Evolutionary conservation across 2,329 filamentous ascomycete genomes (phyloP), one percentile per base, ranked within the genome.

Genomic region (Nothophaeocryptopus gaeumannii): DNA sequence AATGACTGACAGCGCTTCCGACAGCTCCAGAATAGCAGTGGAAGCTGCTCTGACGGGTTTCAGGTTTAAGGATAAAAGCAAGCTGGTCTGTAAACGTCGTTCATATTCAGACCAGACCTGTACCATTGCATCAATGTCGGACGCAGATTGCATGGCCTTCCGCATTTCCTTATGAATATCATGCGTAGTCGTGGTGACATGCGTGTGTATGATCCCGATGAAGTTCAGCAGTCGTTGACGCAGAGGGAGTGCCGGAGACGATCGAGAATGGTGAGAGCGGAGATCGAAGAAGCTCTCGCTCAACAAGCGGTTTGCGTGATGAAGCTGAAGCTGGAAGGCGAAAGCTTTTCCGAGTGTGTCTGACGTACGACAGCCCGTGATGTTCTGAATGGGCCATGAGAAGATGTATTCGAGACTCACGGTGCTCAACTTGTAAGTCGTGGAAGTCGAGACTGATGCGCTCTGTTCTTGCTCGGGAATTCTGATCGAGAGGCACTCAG

Each of bases 51-150:
- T 78, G 32, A 96, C 86, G 0, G 86, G 84, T 12, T 77, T 75
- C 3, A 96, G 71, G 46, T 84, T 85, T 12, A 76, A 71, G 0
- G 85, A 82, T 0, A 95, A 78, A 16, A 93, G 79, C 8, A 86
- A 82, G 56, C 89, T 83, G 30, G 83, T 79, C 48, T 84, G 74
- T 9, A 93, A 71, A 2, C 77, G 77, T 38, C 75, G 76, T 38
- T 86, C 72, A 61, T 86, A 92, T 0, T 68, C 65, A 4, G 79
- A 71, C 64, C 96, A 90, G 1, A 84, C 77, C 1, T 70, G 70
- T 20, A 90, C 83, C 88, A 96, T 95, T 20, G 79, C 79, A 64
- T 96, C 89, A 8, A 96, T 82, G 58, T 92, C 89, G 20, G 78
- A 75, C 0, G 88, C 82, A 5, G 73, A 70, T 11, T 71, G 68